A percentile compares a stretch with the other conserved stretches of the same genome.
phyloP scores from a whole-genome alignment of 768 basidiomycete genomes.

The Pisolithus marmoratus region DNA sequence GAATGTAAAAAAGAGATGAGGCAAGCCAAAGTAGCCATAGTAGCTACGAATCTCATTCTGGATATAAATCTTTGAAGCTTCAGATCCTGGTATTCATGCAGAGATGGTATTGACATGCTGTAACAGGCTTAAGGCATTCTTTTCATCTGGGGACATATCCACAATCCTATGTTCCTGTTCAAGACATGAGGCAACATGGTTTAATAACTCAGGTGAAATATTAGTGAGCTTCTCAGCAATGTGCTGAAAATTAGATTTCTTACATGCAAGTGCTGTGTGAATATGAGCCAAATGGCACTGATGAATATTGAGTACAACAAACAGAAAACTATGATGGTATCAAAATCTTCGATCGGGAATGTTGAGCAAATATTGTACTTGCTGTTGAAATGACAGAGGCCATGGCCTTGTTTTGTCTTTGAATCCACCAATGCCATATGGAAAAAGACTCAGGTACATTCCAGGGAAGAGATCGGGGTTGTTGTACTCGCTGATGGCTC shows the following conservation, averaged over 20 bases:
- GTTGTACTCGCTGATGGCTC: conserved; percentile 24
- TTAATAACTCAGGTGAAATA: no score
- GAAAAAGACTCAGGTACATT: conserved; percentile 28
- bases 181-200: no score
- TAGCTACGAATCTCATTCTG: no score
- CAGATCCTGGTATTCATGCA: no score
- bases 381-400: neutral
- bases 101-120: no score
- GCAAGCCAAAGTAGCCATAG: no score
- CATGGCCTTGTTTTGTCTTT: conserved; percentile 8
- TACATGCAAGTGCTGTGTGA: neutral
- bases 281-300: neutral
- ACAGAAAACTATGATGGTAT: neutral
- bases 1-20: no score
- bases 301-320: neutral
- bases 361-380: neutral
- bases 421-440: conserved; percentile 28
- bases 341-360: neutral
- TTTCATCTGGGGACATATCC: no score
- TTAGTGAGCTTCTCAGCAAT: no score
- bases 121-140: no score
- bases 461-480: conserved; percentile 26
- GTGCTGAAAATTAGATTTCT: neutral
- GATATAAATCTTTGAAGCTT: no score
- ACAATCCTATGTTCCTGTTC: no score